Evolutionary conservation across 371 early-diverging fungal genomes (phyloP).

Genomic region (Saksenaea vasiformis): DNA sequence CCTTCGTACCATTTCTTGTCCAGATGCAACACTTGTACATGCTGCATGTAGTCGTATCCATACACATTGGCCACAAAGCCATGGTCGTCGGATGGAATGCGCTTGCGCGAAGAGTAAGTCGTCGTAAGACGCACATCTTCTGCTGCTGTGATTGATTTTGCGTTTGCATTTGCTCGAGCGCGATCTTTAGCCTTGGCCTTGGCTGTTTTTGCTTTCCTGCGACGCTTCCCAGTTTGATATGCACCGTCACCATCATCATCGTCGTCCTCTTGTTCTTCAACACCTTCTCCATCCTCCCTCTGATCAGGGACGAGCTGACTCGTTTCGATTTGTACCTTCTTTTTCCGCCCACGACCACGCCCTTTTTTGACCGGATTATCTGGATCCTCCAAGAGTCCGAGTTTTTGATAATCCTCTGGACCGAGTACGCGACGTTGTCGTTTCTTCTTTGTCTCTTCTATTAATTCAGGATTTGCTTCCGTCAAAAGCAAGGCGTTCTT

Average conservation of each 20-base stretch:
- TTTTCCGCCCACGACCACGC: constrained; percentile 12
- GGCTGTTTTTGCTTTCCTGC: not conserved
- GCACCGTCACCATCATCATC: not conserved
- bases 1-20: constrained; percentile 60
- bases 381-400: constrained; percentile 30
- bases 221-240: not conserved
- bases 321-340: not conserved
- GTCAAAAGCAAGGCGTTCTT: constrained; percentile 17
- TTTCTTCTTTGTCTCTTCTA: constrained; percentile 36
- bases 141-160: not conserved
- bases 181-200: not conserved
- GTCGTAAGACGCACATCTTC: not conserved
- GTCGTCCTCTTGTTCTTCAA: not conserved
- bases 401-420: constrained; percentile 37
- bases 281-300: constrained; percentile 10
- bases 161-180: not conserved
- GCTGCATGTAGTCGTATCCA: constrained; percentile 58
- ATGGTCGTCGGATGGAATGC: constrained; percentile 12
- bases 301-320: not conserved
- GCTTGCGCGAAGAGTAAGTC: not conserved
- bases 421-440: constrained; percentile 32
- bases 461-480: constrained; percentile 42
- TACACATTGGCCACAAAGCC: constrained; percentile 54
- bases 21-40: constrained; percentile 49
- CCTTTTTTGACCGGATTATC: constrained; percentile 11